Conservation (phyloP, 495 filamentous ascomycete genomes). For the Lasiosphaeriaceae sp. region DNA sequence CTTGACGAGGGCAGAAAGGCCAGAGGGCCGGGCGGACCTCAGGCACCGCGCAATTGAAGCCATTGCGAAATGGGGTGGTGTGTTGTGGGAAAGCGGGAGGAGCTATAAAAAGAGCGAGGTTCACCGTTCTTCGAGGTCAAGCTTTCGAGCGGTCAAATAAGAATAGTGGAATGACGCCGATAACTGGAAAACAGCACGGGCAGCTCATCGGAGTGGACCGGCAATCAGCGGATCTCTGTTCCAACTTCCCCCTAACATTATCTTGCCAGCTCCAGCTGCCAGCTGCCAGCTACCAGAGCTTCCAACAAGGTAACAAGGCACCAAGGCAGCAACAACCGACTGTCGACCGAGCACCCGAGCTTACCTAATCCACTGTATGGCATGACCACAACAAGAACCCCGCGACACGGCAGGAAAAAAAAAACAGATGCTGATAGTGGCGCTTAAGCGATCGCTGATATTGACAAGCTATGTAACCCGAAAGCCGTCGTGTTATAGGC, state of each 20-base stretch:
- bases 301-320: neutral
- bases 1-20: constrained; percentile 33
- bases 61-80: constrained; percentile 27
- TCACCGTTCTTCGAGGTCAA: neutral
- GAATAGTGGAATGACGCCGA: constrained; percentile 15
- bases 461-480: constrained; percentile 10
- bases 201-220: neutral
- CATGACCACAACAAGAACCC: constrained; percentile 1
- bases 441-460: constrained; percentile 9
- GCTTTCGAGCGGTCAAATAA: neutral
- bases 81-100: neutral
- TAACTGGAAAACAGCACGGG: constrained; percentile 8
- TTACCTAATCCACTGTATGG: too few species aligned
- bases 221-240: neutral
- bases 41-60: constrained; percentile 49
- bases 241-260: too few species aligned
- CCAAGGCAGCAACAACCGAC: too few species aligned
- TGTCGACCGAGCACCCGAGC: too few species aligned
- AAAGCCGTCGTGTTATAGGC: constrained; percentile 6
- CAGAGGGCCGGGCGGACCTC: constrained; percentile 39
- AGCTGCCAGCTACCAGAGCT: too few species aligned
- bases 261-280: too few species aligned
- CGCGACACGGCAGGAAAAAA: constrained; percentile 3
- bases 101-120: neutral
- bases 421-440: neutral